Evolutionary conservation across 352 stramenopile genomes (phyloP), one percentile per base, ranked within the genome.

Genomic region (Hyaloperonospora brassicae): DNA sequence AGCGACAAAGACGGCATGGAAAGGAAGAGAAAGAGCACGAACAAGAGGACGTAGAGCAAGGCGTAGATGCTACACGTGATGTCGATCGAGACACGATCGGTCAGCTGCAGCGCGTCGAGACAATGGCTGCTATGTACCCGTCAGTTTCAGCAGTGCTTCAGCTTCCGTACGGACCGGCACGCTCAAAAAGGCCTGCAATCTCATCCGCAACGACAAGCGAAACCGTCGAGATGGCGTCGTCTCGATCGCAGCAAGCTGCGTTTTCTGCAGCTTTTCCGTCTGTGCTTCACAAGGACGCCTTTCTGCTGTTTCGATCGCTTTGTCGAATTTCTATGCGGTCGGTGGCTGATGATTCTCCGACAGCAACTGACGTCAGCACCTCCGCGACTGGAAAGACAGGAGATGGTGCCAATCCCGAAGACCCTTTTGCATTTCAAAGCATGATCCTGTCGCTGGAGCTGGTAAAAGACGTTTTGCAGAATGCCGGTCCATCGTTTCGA

Each of bases 391-490:
- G 49, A 27, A 64, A 54, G 23, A 61, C 64, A 41, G 61, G 38
- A 2, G 67, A 55, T 24, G 65, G 64, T 21, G 75, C 72, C 4
- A 68, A 66, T 2, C 56, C 76, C 1, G 78, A 93, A 25, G 96
- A 98, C 56, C 86, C 93, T 9, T 89, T 98, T 35, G 92, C 92
- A 9, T 86, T 98, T 39, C 87, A 97, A 51, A 97, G 87, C 61
- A 99, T 99, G 69, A 86, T 98, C 21, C 62, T 99, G 24, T 97
- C 91, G 55, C 74, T 99, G 35, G 96, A 99, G 50, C 78, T 99
- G 12, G 87, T 99, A 55, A 70, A 98, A n/a, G 78, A 81, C 25
- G 95, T 98, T n/a, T 84, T 99, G 66, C 92, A 98, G 59, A 93
- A 97, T 72, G 89, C 92, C 6, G 97, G 96, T 0, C 80, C 90